phyloP scores from a whole-genome alignment of 148 eudicot genomes.

The Rhododendron simsii region DNA sequence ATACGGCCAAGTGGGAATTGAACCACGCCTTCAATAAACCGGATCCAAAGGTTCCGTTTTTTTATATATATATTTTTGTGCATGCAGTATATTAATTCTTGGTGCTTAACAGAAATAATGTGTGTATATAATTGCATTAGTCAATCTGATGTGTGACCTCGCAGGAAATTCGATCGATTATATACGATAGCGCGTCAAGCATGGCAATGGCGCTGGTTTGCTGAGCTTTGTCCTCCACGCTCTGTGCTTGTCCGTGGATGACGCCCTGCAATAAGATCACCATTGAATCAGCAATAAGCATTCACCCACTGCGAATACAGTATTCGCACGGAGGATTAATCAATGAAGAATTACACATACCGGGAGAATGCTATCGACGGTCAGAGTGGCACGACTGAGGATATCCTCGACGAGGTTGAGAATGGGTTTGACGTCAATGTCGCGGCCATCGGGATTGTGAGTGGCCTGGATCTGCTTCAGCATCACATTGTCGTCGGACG shows the following conservation, averaged over 20 bases:
- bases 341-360: background rate
- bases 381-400: constrained; percentile 16
- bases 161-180: constrained; percentile 33
- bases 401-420: constrained; percentile 28
- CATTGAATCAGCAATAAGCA: background rate
- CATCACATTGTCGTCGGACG: constrained; percentile 22
- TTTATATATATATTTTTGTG: no score
- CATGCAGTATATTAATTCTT: no score
- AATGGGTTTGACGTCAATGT: constrained; percentile 17
- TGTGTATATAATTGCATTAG: background rate
- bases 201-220: constrained; percentile 9
- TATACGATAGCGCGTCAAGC: constrained; percentile 24
- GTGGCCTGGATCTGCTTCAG: constrained; percentile 26
- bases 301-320: background rate
- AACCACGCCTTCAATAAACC: no score
- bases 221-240: constrained; percentile 12
- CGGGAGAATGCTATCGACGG: background rate
- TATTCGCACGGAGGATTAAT: background rate
- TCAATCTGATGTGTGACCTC: constrained; percentile 23
- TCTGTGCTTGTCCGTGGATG: background rate
- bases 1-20: no score
- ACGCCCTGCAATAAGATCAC: constrained; percentile 18
- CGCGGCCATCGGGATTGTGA: constrained; percentile 29
- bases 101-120: no score
- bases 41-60: no score